These are phyloP conservation scores for Chaetomiaceae sp. DNA, from an alignment of 2,329 filamentous ascomycete species.

Conservation along the genomic window DNA sequence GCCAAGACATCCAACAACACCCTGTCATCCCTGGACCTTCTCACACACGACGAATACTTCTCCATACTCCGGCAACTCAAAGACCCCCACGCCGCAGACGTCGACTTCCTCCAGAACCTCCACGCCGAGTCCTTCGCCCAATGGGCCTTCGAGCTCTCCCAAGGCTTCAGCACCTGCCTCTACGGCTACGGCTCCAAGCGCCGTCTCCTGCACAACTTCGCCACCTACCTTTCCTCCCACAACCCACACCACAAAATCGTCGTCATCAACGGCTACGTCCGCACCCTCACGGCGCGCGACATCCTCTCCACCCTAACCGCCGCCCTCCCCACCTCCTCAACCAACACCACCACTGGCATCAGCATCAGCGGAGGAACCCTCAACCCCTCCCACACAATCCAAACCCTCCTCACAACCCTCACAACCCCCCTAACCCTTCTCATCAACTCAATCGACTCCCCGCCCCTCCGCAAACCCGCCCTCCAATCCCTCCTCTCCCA, in stretches of 20 bases:
- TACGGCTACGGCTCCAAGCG: conserved; percentile 93
- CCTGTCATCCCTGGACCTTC: conserved; percentile 65
- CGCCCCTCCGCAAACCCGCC: conserved; percentile 65
- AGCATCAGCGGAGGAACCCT: conserved; percentile 36
- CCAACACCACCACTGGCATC: conserved; percentile 49
- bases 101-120: conserved; percentile 66
- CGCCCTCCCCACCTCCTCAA: conserved; percentile 48
- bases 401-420: conserved; percentile 54
- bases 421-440: conserved; percentile 58
- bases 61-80: conserved; percentile 57
- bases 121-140: conserved; percentile 82
- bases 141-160: conserved; percentile 84
- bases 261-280: conserved; percentile 80
- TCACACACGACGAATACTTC: conserved; percentile 93
- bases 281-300: conserved; percentile 62
- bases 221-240: conserved; percentile 57
- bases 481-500: conserved; percentile 70
- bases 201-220: conserved; percentile 68
- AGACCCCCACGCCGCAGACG: conserved; percentile 67
- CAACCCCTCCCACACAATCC: conserved; percentile 65
- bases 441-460: conserved; percentile 82
- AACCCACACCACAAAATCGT: conserved; percentile 59
- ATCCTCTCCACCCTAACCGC: conserved; percentile 64
- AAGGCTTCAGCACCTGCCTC: conserved; percentile 83
- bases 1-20: conserved; percentile 85